phyloP scores from a whole-genome alignment of 306 rosid genomes.

The Quercus bicolor region DNA sequence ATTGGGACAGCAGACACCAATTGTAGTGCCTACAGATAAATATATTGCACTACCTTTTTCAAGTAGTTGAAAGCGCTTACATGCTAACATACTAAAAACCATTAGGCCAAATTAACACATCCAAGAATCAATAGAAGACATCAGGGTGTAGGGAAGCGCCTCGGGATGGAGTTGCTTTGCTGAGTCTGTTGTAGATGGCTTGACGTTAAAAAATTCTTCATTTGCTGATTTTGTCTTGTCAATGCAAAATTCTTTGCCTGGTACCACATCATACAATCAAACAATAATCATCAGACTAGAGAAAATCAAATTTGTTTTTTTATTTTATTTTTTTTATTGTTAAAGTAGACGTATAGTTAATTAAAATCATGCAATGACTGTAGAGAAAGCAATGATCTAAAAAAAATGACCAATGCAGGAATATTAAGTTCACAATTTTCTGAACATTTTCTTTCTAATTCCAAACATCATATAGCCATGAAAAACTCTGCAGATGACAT shows the following conservation, averaged over 20 bases:
- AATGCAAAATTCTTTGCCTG: constrained; percentile 77
- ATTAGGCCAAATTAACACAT: neutral
- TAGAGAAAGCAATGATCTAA: neutral
- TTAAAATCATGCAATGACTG: neutral
- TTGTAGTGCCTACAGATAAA: neutral
- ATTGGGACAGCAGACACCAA: neutral
- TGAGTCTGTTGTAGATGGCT: constrained; percentile 75
- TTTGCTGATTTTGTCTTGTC: constrained; percentile 26
- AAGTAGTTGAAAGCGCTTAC: neutral
- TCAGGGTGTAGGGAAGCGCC: constrained; percentile 50
- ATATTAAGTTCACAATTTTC: neutral
- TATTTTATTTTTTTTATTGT: too few species aligned
- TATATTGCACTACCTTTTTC: neutral
- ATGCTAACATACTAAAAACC: neutral
- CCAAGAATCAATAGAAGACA: neutral
- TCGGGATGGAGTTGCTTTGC: constrained; percentile 78
- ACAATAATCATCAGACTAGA: neutral
- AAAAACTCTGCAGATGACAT: neutral
- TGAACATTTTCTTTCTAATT: neutral
- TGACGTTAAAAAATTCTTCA: too few species aligned
- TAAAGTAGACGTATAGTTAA: neutral
- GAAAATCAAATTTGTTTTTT: too few species aligned
- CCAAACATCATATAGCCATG: neutral
- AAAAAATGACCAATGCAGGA: neutral
- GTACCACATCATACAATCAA: neutral